Percentiles rank a stretch among this genome's conserved stretches.
These are phyloP conservation scores for Plasmodium cynomolgi DNA, from an alignment of 169 alveolate species.

Conservation along the genomic window DNA sequence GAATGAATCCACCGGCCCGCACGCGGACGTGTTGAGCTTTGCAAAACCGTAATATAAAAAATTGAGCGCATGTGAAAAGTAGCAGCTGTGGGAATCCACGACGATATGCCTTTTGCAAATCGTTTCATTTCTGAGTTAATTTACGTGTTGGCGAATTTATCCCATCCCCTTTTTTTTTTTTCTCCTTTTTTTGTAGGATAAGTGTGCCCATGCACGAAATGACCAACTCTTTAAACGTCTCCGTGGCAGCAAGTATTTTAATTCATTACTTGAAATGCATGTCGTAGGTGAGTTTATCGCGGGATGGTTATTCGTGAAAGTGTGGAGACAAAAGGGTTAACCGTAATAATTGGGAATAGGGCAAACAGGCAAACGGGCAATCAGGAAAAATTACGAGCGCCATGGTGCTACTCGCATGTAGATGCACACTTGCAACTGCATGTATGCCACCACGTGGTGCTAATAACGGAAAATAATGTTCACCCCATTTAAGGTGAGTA, in stretches of 20 bases:
- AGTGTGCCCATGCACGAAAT: constrained; percentile 85
- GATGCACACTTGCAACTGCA: not conserved
- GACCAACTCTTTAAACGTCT: constrained; percentile 83
- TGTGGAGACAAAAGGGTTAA: not conserved
- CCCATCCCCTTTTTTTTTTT: not conserved
- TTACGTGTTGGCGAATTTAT: not conserved
- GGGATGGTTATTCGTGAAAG: not conserved
- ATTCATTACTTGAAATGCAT: constrained; percentile 77
- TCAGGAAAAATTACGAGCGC: not conserved
- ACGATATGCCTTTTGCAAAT: not conserved
- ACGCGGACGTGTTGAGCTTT: constrained; percentile 26
- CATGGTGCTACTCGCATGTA: not conserved
- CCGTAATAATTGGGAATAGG: not conserved
- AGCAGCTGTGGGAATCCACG: not conserved
- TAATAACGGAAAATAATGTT: not conserved
- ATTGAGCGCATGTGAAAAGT: not conserved
- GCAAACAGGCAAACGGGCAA: not conserved
- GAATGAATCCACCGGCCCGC: constrained; percentile 74
- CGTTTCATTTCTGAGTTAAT: not conserved
- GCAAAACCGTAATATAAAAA: constrained; percentile 60
- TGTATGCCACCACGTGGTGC: not conserved
- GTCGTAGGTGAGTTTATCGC: not conserved
- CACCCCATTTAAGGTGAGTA: not conserved
- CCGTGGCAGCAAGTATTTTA: constrained; percentile 85
- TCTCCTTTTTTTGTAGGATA: constrained; percentile 69